Base-by-base conservation (phyloP, 495 filamentous ascomycete species). In the Penicillium longicatenatum region DNA sequence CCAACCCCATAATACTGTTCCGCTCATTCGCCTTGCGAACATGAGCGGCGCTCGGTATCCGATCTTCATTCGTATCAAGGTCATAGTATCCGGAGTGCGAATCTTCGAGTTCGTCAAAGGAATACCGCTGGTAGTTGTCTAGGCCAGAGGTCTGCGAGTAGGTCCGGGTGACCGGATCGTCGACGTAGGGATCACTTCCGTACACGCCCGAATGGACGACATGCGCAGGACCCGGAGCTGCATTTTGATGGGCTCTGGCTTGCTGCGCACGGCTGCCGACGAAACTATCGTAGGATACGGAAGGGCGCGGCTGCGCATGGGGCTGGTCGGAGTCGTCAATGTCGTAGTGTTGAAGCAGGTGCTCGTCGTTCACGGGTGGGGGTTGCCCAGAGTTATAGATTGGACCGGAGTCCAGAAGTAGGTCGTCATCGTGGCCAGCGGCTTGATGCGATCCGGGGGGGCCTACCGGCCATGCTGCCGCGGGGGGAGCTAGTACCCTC, bases 271-370 rank as follows among this genome's bases (percentile, higher is more conserved):
- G 79, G 68, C 74, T 84, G 48, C 94, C 95, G 56, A 98, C 86
- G 66, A 98, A 98, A 51, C 92, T 86, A 78, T 98, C 94, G 71
- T 97, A 97, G 31, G 93, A 96, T 47, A 92, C 82, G 20, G 93
- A 97, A 45, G 91, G 89, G 54, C 94, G 89, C 54, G 86, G 71
- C 59, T 84, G 81, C 39, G 57, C 45, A 49, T 67, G 52, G 33
- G 79, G 77, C 53, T 75, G 71, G 52, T 89, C 83, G 58, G 81
- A 79, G 59, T 88, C 83, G 65, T 90, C 77, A 65, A 84, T 82
- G 62, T 86, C 79, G 73, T 88, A 91, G 29, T 83, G 82, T 63
- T 80, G 82, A 63, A 91, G 75, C 17, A 94, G 79, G 53, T 89
- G 83, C 48, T 94, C 87, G 71, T 96, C 91, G 68, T 87, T 88